These are phyloP conservation scores for Monascus purpureus DNA, from an alignment of 495 filamentous ascomycete genomes.

Conservation along the genomic window DNA sequence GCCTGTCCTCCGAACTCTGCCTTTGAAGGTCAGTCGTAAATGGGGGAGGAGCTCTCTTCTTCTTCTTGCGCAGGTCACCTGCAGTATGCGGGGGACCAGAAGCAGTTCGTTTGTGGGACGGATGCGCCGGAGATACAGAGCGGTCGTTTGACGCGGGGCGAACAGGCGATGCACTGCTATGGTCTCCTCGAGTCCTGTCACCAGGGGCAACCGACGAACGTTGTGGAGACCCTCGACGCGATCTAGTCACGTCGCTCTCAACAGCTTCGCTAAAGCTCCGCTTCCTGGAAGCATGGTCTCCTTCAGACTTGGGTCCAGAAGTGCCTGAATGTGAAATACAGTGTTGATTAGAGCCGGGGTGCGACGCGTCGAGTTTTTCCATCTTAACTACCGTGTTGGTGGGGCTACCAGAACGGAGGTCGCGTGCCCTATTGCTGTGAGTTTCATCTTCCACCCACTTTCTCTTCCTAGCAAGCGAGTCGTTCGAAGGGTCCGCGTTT, in stretches of 20 bases:
- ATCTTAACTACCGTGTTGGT: slow-evolving; percentile 19
- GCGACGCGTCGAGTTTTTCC: slow-evolving; percentile 22
- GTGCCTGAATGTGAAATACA: slow-evolving; percentile 9
- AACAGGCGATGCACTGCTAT: slow-evolving; percentile 13
- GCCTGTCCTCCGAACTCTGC: slow-evolving; percentile 47
- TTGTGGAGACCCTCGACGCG: slow-evolving; percentile 10
- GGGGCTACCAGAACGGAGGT: slow-evolving; percentile 15
- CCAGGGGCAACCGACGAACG: slow-evolving; percentile 4
- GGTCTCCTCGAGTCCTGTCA: slow-evolving; percentile 14
- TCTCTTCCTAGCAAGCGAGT: slow-evolving; percentile 20
- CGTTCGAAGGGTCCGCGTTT: slow-evolving; percentile 10
- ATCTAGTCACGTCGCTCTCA: slow-evolving; percentile 18
- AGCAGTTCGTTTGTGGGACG: slow-evolving; percentile 44
- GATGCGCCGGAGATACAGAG: slow-evolving; percentile 47
- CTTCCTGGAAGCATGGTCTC: slow-evolving; percentile 17
- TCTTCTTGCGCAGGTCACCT: slow-evolving; percentile 17
- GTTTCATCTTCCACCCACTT: slow-evolving; percentile 16
- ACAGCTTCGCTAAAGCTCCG: slow-evolving; percentile 30
- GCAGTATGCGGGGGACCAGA: slow-evolving; percentile 42
- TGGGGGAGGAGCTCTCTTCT: slow-evolving; percentile 37
- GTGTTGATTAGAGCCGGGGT: slow-evolving; percentile 10
- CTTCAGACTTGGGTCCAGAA: slow-evolving; percentile 8
- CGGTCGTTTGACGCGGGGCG: slow-evolving; percentile 33
- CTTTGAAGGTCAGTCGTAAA: slow-evolving; percentile 26
- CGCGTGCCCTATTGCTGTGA: slow-evolving; percentile 10